These are phyloP conservation scores for Orychophragmus violaceus DNA, from an alignment of 345 rosid species.

Conservation along the genomic window DNA sequence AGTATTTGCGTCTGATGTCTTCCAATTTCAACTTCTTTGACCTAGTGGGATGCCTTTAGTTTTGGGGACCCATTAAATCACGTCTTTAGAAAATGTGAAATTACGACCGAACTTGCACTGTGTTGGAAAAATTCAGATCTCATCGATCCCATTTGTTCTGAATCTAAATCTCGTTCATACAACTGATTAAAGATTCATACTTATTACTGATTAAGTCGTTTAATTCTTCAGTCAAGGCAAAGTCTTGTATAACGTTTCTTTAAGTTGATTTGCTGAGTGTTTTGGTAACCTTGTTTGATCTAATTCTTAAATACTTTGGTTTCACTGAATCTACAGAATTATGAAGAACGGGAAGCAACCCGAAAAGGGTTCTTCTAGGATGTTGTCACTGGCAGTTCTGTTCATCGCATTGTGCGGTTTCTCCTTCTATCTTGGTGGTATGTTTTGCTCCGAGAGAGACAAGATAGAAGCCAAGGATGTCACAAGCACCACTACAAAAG, in stretches of 20 bases:
- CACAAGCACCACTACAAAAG: constrained; percentile 24
- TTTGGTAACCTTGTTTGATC: no score
- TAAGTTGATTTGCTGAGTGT: no score
- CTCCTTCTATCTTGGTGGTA: constrained; percentile 90
- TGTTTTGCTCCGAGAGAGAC: constrained; percentile 61
- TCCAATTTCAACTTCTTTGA: constrained; percentile 26
- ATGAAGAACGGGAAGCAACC: constrained; percentile 75
- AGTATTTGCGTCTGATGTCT: constrained; percentile 24
- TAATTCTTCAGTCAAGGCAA: no score
- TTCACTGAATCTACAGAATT: constrained; percentile 17
- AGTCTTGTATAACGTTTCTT: no score
- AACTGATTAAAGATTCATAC: no score
- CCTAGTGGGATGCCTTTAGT: constrained; percentile 28
- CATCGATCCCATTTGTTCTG: not conserved
- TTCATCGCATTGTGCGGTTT: constrained; percentile 63
- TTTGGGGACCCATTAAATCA: constrained; percentile 25
- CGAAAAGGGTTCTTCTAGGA: constrained; percentile 48
- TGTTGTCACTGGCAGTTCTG: constrained; percentile 41
- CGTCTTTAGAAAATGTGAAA: not conserved
- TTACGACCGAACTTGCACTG: constrained; percentile 11
- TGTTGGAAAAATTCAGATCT: constrained; percentile 22
- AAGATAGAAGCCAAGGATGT: constrained; percentile 39
- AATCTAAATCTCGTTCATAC: not conserved
- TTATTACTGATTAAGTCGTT: no score
- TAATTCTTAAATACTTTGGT: not conserved